These are phyloP conservation scores for Chalciporus pseudorubinellus DNA, from an alignment of 768 basidiomycete genomes.

Conservation along the genomic window DNA sequence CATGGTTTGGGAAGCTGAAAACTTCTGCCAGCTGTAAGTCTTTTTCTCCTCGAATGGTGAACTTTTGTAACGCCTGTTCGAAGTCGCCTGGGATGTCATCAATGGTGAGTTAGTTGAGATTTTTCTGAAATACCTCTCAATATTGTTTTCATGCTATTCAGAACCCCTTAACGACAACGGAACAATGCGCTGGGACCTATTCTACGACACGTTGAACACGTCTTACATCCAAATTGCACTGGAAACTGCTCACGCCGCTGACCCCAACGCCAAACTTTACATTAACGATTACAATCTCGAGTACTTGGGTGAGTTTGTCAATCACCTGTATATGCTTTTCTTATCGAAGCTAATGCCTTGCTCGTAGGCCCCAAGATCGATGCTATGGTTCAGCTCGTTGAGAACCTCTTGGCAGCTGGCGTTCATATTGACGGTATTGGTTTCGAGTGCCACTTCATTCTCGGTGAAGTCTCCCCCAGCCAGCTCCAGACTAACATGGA, in stretches of 20 bases:
- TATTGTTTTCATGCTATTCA: not conserved
- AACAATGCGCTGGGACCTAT: conserved; percentile 50
- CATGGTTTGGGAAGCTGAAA: not conserved
- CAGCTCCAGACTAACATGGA: conserved; percentile 46
- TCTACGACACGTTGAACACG: conserved; percentile 49
- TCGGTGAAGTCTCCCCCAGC: conserved; percentile 51
- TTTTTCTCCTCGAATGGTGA: not conserved
- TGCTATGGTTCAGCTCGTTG: conserved; percentile 52
- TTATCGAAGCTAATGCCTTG: too few species aligned
- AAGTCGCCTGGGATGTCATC: conserved; percentile 23
- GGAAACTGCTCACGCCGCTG: conserved; percentile 28
- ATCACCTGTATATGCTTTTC: too few species aligned
- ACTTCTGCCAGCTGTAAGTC: conserved; percentile 10
- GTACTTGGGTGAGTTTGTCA: conserved; percentile 16
- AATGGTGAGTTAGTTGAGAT: conserved; percentile 9
- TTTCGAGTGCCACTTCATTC: conserved; percentile 58
- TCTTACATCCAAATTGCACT: conserved; percentile 54
- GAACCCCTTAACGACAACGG: conserved; percentile 51
- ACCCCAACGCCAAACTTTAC: conserved; percentile 34
- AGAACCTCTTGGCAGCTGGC: conserved; percentile 43
- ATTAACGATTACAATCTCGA: conserved; percentile 33
- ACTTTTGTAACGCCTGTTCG: not conserved
- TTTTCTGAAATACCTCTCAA: not conserved
- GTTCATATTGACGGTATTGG: conserved; percentile 63
- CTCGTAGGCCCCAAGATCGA: conserved; percentile 33